Evolutionary conservation across 768 basidiomycete genomes (phyloP).

Genomic region (Boletus rex-veris): DNA sequence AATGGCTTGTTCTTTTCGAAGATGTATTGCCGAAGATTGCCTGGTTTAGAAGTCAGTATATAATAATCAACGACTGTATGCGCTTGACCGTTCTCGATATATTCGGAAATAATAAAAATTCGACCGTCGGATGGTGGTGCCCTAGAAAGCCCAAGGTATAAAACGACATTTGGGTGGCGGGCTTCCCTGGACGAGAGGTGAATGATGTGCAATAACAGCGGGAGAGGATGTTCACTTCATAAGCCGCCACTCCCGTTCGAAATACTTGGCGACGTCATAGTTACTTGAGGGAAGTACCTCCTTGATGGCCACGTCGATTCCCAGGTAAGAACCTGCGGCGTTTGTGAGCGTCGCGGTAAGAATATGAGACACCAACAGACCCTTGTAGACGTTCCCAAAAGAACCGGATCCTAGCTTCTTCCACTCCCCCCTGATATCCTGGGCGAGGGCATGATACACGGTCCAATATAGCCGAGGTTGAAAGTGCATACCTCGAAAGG

Average conservation of each 20-base stretch:
- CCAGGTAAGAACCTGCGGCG: constrained; percentile 77
- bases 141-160: constrained; percentile 86
- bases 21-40: constrained; percentile 87
- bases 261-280: constrained; percentile 96
- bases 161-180: constrained; percentile 88
- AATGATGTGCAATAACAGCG: not conserved
- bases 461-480: not conserved
- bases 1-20: constrained; percentile 79
- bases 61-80: not conserved
- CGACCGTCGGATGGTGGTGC: constrained; percentile 76
- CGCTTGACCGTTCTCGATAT: constrained; percentile 72
- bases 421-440: constrained; percentile 89
- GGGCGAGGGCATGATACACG: constrained; percentile 5
- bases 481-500: constrained; percentile 65
- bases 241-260: constrained; percentile 96
- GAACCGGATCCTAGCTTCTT: constrained; percentile 89
- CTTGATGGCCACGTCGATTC: constrained; percentile 94
- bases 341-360: constrained; percentile 2
- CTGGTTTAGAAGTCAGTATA: constrained; percentile 14
- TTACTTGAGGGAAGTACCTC: constrained; percentile 89
- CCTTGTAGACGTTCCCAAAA: constrained; percentile 91
- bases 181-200: constrained; percentile 52
- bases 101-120: constrained; percentile 95
- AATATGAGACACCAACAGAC: constrained; percentile 13
- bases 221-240: constrained; percentile 61